Base-by-base conservation (phyloP, 2,329 filamentous ascomycete species). In the Colletotrichum lupini region DNA sequence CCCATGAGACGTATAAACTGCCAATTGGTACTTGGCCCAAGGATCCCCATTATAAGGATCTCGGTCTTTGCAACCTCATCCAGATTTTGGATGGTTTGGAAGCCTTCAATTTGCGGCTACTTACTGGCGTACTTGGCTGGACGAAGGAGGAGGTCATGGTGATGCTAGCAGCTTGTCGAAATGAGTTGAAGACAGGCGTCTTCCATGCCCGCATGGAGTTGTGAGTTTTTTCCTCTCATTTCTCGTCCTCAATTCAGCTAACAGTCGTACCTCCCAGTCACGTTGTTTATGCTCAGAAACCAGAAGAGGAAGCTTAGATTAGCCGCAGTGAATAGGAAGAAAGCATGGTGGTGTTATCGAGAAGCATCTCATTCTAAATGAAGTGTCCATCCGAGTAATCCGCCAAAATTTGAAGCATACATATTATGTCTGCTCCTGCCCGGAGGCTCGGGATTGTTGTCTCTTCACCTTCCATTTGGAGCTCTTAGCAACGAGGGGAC, bases 121-220 rank as follows among this genome's bases (percentile, higher is more conserved):
- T 82, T 59, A 81, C 80, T 7, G 77, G 78, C 16, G 77, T 80
- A 1, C 73, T 79, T 32, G 78, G 78, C 1, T 82, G 80, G 81
- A 68, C 56, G 0, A 67, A 73, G 57, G 70, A 77, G 22, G 79
- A 82, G 12, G 57, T 62, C 1, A 49, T 78, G 28, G 76, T 79
- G 4, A 74, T 81, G 61, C 76, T 80, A 35, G 79, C 77, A 4
- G 73, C 75, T 2, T 79, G 80, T 4, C 76, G 77, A 8, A 78
- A 77, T 24, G 80, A 81, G 73, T 67, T 82, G 64, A 79, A 75
- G 68, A 76, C 78, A 61, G 75, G 65, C 57, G 74, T 59, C 7
- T 74, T 78, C 16, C 81, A 82, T 72, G 68, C 78, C 5, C 75
- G 76, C 35, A 76, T 76, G 26, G 74, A 78, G 22, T 72, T 78